Evolutionary conservation across 306 rosid species (phyloP).

Genomic region (Casuarina glauca): DNA sequence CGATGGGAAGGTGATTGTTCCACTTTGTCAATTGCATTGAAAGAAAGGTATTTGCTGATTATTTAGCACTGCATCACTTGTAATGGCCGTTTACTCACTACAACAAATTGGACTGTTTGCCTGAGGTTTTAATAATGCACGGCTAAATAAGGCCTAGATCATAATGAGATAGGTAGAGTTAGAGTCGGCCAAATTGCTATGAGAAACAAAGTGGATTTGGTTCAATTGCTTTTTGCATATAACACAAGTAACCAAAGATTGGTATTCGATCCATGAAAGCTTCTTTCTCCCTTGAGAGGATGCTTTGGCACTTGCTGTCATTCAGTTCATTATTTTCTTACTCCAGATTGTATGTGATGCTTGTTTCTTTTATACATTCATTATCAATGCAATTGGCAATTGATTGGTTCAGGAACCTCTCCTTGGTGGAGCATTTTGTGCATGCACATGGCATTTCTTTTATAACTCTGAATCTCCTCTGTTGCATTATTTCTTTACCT

Average conservation of each 20-base stretch:
- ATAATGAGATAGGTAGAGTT: background rate
- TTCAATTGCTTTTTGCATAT: background rate
- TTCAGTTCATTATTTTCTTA: too few relatives aligned
- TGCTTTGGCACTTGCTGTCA: too few relatives aligned
- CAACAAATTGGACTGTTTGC: background rate
- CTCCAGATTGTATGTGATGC: too few relatives aligned
- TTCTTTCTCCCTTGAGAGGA: too few relatives aligned
- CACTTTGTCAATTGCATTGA: background rate
- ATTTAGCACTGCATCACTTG: background rate
- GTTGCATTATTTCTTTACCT: too few relatives aligned
- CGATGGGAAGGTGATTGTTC: background rate
- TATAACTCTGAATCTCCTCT: too few relatives aligned
- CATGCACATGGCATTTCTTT: background rate
- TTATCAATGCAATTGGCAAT: too few relatives aligned
- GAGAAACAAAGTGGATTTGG: background rate
- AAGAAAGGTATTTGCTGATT: background rate
- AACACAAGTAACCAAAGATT: background rate
- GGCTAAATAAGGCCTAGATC: background rate
- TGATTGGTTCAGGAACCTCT: too few relatives aligned
- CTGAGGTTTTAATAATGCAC: background rate
- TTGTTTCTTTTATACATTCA: too few relatives aligned
- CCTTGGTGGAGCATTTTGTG: background rate
- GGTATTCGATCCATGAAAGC: background rate
- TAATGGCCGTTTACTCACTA: too few relatives aligned
- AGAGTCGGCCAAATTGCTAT: background rate